phyloP scores from a whole-genome alignment of 345 rosid genomes.

The Limnanthes douglasii region DNA sequence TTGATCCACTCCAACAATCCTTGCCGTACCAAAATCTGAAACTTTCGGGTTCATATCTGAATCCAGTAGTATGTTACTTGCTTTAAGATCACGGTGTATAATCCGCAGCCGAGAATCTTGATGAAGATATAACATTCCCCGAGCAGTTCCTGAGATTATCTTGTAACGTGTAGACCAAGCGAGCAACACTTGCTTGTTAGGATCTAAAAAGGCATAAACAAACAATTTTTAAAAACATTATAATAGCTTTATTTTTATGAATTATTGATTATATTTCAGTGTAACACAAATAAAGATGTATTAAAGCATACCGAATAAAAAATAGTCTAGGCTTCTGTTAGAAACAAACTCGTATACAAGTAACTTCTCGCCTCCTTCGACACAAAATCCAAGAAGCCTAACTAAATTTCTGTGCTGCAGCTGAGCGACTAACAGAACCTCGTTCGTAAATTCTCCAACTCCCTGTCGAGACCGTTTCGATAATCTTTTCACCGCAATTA shows the following conservation, averaged over 20 bases:
- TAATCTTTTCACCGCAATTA: slow-evolving; percentile 13
- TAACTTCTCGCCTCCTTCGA: slow-evolving; percentile 7
- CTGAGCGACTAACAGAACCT: slow-evolving; percentile 7
- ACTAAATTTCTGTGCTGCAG: slow-evolving; percentile 11
- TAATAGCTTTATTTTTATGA: too few relatives aligned
- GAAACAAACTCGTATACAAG: slow-evolving; percentile 11
- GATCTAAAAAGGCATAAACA: not conserved
- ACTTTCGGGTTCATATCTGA: slow-evolving; percentile 11
- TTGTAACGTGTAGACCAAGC: slow-evolving; percentile 7
- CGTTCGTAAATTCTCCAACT: slow-evolving; percentile 8
- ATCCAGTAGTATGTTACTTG: slow-evolving; percentile 10
- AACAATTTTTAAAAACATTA: too few relatives aligned
- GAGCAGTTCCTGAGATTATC: slow-evolving; percentile 9
- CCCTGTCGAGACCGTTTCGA: slow-evolving; percentile 9
- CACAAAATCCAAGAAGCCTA: slow-evolving; percentile 9
- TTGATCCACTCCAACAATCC: slow-evolving; percentile 5
- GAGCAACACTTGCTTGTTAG: too few relatives aligned
- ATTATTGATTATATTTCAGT: not conserved
- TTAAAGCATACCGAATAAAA: slow-evolving; percentile 3
- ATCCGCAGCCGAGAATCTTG: slow-evolving; percentile 14
- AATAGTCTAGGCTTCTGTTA: slow-evolving; percentile 10
- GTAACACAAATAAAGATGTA: not conserved
- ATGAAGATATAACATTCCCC: slow-evolving; percentile 14
- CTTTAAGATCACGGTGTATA: slow-evolving; percentile 10
- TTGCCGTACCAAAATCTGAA: slow-evolving; percentile 16